Conservation (phyloP, 352 stramenopile genomes). For the Globisporangium carolinianum region DNA sequence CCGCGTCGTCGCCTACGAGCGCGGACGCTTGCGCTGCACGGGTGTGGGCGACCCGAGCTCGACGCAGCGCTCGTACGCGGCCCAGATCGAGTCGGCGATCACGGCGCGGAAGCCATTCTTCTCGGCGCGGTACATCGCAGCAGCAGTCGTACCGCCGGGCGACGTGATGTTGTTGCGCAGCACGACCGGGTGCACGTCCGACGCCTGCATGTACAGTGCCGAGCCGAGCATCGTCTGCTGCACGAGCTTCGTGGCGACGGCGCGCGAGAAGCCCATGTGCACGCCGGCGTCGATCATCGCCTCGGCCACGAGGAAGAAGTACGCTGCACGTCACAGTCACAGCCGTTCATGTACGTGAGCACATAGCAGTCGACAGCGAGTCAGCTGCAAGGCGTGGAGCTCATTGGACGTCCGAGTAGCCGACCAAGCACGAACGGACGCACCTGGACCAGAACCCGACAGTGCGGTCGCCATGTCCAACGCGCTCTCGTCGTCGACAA, state of each 20-base stretch:
- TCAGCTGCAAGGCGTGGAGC: too few species aligned
- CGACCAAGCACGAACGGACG: not conserved
- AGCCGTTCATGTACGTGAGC: not conserved
- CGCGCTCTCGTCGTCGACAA: constrained; percentile 92
- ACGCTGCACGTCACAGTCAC: constrained; percentile 38
- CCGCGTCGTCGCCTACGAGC: constrained; percentile 23
- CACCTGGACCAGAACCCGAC: constrained; percentile 88
- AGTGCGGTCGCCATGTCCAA: constrained; percentile 94
- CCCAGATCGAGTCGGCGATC: constrained; percentile 94
- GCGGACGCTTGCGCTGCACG: constrained; percentile 56
- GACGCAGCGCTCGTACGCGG: constrained; percentile 90
- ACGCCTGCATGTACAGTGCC: constrained; percentile 91
- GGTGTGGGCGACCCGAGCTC: constrained; percentile 88
- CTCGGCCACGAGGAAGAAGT: constrained; percentile 95
- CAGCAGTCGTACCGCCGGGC: constrained; percentile 91
- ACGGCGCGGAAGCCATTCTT: constrained; percentile 93
- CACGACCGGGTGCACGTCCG: constrained; percentile 85
- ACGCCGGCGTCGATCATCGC: constrained; percentile 94
- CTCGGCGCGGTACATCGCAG: constrained; percentile 93
- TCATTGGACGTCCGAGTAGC: too few species aligned
- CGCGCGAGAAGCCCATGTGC: constrained; percentile 93
- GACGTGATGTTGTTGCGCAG: constrained; percentile 94
- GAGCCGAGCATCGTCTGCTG: constrained; percentile 93
- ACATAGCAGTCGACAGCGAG: not conserved
- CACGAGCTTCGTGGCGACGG: constrained; percentile 91